Evolutionary conservation across 169 alveolate species (phyloP).

Genomic region (Plasmodium cynomolgi): DNA sequence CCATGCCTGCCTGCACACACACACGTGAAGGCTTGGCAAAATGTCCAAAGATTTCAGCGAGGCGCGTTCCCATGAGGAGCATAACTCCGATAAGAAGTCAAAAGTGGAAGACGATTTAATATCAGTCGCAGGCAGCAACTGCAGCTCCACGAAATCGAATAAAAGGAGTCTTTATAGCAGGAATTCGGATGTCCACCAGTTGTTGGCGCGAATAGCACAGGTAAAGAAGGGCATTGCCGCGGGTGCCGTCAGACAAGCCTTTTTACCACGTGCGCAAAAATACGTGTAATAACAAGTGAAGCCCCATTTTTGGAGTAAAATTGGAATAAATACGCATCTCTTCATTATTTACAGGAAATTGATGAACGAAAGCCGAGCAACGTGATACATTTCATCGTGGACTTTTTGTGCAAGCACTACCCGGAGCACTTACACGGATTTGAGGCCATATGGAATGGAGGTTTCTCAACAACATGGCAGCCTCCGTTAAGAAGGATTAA

Average conservation of each 20-base stretch:
- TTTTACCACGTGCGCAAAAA: background rate
- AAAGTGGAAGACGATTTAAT: conserved; percentile 46
- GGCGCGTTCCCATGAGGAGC: conserved; percentile 26
- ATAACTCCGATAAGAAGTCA: conserved; percentile 34
- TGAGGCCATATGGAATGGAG: conserved; percentile 83
- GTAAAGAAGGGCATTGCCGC: conserved; percentile 2
- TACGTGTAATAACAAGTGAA: conserved; percentile 5
- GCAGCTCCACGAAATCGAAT: conserved; percentile 34
- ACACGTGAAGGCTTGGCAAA: conserved; percentile 15
- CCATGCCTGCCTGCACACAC: conserved; percentile 1
- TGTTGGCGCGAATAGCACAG: conserved; percentile 72
- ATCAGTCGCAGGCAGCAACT: conserved; percentile 23
- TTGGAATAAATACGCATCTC: background rate
- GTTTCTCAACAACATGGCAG: conserved; percentile 21
- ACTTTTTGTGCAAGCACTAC: conserved; percentile 85
- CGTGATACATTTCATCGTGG: conserved; percentile 82
- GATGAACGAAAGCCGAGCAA: conserved; percentile 80
- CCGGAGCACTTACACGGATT: conserved; percentile 86
- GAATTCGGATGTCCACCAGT: conserved; percentile 64
- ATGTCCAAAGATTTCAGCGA: conserved; percentile 58
- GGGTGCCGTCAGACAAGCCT: background rate
- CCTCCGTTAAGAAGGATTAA: background rate
- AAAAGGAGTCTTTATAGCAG: conserved; percentile 21
- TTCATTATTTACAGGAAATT: conserved; percentile 77
- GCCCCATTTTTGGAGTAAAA: background rate